Base-by-base conservation (phyloP, 805 yeast species). In the Cyberlindnera suaveolens region DNA sequence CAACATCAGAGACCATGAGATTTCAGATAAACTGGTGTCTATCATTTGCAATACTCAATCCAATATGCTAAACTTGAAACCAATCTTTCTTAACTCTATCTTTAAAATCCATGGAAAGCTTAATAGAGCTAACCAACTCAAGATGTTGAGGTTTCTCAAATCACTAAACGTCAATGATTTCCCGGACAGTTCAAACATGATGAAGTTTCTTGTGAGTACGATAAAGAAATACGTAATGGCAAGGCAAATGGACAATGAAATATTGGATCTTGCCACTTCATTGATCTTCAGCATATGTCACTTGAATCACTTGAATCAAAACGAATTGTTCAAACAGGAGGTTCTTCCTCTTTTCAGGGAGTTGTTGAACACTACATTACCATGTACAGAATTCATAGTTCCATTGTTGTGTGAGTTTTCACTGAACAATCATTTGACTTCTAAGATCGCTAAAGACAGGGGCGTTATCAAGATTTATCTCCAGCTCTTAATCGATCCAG, bases 381-480 rank as follows among this genome's bases (percentile, higher is more conserved):
- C 73, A 15, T 71, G 72, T 40, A 57, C 72, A 8, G 77, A 74
- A 47, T 73, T 66, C 44, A 64, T 72, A 3, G 62, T 72, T 19
- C 78, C 78, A 1, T 58, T 74, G 17, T 38, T 74, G 6, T 73
- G 77, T 54, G 79, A 73, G 45, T 58, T 74, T 36, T 69, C 70
- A 1, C 59, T 68, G 45, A 71, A 77, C 47, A 66, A 58, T 18
- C 49, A 55, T 2, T 49, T 57, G 26, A 68, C 69, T 2, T 47
- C 67, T 23, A 50, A 44, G 11, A 50, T 54, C 4, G 50, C 68
- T 31, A 57, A 57, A 33, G 50, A 61, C 37, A 5, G 17, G 6
- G 42, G 35, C 1, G 61, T 66, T 15, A 50, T 73, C 10, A 47
- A 62, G 9, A 54, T 61, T 13, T 65, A 70, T 45, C 54, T 60